Conservation (phyloP, 805 yeast genomes). For the Scheffersomyces ergatensis region DNA sequence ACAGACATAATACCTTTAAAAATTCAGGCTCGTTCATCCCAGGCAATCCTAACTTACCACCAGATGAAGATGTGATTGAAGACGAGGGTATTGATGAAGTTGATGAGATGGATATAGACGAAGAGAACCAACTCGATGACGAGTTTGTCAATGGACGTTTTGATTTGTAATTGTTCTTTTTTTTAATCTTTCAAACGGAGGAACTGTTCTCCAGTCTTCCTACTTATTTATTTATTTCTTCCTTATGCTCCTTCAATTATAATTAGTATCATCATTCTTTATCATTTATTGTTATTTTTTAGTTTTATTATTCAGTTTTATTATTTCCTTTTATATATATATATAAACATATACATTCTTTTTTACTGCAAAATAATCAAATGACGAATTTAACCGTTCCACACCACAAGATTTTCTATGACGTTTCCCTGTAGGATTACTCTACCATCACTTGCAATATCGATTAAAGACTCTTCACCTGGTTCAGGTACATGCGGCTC, state of each 20-base stretch:
- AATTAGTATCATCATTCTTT: background rate
- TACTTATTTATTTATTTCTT: background rate
- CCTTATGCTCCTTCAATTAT: background rate
- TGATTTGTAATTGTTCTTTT: slow-evolving; percentile 50
- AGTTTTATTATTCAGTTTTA: too few species aligned
- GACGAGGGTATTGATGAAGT: slow-evolving; percentile 54
- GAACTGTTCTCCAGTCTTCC: too few species aligned
- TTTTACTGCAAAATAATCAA: too few species aligned
- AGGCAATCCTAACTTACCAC: slow-evolving; percentile 76
- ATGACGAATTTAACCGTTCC: slow-evolving; percentile 11
- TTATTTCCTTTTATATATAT: too few species aligned
- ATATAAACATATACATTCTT: too few species aligned
- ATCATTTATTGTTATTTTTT: background rate
- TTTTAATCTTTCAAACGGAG: too few species aligned
- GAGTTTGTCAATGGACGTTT: slow-evolving; percentile 89
- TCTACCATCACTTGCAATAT: slow-evolving; percentile 17
- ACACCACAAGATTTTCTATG: slow-evolving; percentile 31
- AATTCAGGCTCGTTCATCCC: slow-evolving; percentile 72
- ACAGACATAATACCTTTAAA: slow-evolving; percentile 33
- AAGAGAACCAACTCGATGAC: slow-evolving; percentile 66
- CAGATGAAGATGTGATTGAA: slow-evolving; percentile 81
- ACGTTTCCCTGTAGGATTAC: slow-evolving; percentile 23
- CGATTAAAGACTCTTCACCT: slow-evolving; percentile 10
- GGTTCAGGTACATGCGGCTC: slow-evolving; percentile 5
- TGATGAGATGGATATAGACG: slow-evolving; percentile 50